Percentiles rank a stretch among this genome's conserved stretches.
phyloP scores from a whole-genome alignment of 1,284 basidiomycete genomes.

The Trichosporon sp. region DNA sequence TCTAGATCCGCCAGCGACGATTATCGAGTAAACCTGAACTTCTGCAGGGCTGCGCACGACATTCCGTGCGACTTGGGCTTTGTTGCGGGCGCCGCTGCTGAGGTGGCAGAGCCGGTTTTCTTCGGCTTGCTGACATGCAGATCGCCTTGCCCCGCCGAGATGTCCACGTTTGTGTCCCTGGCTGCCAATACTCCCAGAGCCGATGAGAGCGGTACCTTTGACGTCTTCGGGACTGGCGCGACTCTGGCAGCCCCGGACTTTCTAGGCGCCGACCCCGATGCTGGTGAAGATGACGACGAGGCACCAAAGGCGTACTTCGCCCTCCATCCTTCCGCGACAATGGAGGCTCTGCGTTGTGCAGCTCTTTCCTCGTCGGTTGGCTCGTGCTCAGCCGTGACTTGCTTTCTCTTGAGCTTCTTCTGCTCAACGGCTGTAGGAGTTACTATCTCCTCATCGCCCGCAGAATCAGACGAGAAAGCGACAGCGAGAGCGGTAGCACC shows the following conservation, averaged over 20 bases:
- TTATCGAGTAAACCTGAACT: conserved; percentile 14
- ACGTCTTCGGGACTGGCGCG: not conserved
- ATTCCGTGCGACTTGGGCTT: conserved; percentile 8
- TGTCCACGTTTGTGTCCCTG: not conserved
- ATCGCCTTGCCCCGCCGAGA: no score
- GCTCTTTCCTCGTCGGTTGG: conserved; percentile 23
- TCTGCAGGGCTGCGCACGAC: conserved; percentile 14
- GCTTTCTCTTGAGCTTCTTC: conserved; percentile 13
- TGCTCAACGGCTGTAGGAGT: conserved; percentile 22
- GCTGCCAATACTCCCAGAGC: conserved; percentile 1
- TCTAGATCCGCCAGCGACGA: not conserved
- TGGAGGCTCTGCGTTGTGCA: conserved; percentile 26
- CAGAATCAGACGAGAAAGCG: conserved; percentile 25
- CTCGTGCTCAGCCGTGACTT: conserved; percentile 15
- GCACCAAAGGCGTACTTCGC: conserved; percentile 37
- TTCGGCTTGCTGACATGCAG: no score
- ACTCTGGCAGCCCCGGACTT: not conserved
- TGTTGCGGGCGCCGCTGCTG: no score
- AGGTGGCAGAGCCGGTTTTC: not conserved
- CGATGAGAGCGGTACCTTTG: not conserved
- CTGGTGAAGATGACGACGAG: conserved; percentile 1
- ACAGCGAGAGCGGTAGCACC: not conserved
- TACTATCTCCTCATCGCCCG: conserved; percentile 29
- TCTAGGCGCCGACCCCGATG: not conserved
- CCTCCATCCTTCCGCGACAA: conserved; percentile 39